A percentile compares a stretch with the other conserved stretches of the same genome.
These are phyloP conservation scores for Colletotrichum abscissum DNA, from an alignment of 2,329 filamentous ascomycete genomes.

Conservation along the genomic window DNA sequence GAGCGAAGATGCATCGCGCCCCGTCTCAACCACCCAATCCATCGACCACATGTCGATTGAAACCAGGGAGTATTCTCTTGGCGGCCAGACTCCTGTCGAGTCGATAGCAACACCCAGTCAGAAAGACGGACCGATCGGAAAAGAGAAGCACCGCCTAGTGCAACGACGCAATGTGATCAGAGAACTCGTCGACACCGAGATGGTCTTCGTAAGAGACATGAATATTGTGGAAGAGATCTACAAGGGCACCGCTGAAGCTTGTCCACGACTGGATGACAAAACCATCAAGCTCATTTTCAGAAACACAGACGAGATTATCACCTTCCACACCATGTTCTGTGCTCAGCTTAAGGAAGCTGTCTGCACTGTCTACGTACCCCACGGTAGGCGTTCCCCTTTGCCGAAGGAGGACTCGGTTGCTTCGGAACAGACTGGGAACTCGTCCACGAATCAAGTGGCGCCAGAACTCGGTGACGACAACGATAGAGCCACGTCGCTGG, in stretches of 20 bases:
- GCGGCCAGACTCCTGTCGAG: constrained; percentile 50
- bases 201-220: constrained; percentile 93
- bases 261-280: constrained; percentile 80
- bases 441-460: constrained; percentile 47
- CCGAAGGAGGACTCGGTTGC: constrained; percentile 54
- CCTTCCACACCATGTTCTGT: constrained; percentile 85
- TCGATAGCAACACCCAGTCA: constrained; percentile 50
- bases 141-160: constrained; percentile 77
- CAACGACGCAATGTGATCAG: constrained; percentile 88
- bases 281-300: constrained; percentile 93
- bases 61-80: constrained; percentile 52
- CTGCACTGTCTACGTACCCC: constrained; percentile 80
- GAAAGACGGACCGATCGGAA: constrained; percentile 55
- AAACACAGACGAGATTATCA: constrained; percentile 90
- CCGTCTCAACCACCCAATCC: constrained; percentile 57
- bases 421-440: constrained; percentile 48
- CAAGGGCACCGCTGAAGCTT: constrained; percentile 88
- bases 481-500: constrained; percentile 64
- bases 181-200: constrained; percentile 93
- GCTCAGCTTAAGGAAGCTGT: constrained; percentile 84
- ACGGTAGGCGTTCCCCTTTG: constrained; percentile 55
- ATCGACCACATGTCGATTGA: constrained; percentile 59
- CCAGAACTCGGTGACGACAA: constrained; percentile 61
- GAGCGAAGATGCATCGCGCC: constrained; percentile 57
- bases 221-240: constrained; percentile 98